phyloP scores from a whole-genome alignment of 1,284 basidiomycete genomes.

The Thelephora terrestris region DNA sequence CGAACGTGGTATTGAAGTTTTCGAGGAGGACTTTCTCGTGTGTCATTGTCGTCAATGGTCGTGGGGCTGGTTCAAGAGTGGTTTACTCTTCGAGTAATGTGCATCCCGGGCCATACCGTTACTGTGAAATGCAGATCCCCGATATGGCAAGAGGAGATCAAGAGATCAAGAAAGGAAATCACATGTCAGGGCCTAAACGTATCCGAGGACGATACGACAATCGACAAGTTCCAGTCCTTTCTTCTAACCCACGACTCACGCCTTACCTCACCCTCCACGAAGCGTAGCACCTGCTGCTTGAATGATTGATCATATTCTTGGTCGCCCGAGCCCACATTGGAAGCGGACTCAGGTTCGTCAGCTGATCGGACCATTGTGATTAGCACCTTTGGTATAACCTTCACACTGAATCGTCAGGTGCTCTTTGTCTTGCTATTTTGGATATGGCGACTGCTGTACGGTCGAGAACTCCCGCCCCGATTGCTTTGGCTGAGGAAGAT shows the following conservation, averaged over 20 bases:
- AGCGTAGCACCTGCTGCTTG: constrained; percentile 7
- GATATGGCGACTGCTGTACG: constrained; percentile 68
- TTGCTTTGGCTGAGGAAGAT: constrained; percentile 49
- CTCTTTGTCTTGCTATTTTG: constrained; percentile 87
- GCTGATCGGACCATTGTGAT: not conserved
- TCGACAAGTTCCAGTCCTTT: not conserved
- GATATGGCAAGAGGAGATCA: too few species aligned
- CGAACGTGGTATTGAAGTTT: constrained; percentile 42
- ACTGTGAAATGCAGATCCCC: not conserved
- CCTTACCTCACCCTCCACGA: constrained; percentile 6
- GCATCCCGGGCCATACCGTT: not conserved
- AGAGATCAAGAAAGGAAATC: constrained; percentile 13
- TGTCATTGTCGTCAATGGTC: constrained; percentile 21
- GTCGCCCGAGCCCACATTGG: constrained; percentile 28
- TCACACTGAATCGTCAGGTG: constrained; percentile 35
- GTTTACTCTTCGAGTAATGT: not conserved
- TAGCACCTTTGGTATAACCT: constrained; percentile 3
- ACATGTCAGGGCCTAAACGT: constrained; percentile 16
- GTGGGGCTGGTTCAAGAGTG: not conserved
- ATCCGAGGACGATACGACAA: not conserved
- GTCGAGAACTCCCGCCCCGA: constrained; percentile 58
- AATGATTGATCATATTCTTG: constrained; percentile 31
- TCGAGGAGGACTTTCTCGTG: constrained; percentile 39
- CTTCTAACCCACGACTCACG: not conserved
- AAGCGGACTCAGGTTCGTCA: constrained; percentile 26